A percentile compares a stretch with the other conserved stretches of the same genome.
Conservation (phyloP, 192 early-diverging fungal genomes). For the Spizellomyces sp. region DNA sequence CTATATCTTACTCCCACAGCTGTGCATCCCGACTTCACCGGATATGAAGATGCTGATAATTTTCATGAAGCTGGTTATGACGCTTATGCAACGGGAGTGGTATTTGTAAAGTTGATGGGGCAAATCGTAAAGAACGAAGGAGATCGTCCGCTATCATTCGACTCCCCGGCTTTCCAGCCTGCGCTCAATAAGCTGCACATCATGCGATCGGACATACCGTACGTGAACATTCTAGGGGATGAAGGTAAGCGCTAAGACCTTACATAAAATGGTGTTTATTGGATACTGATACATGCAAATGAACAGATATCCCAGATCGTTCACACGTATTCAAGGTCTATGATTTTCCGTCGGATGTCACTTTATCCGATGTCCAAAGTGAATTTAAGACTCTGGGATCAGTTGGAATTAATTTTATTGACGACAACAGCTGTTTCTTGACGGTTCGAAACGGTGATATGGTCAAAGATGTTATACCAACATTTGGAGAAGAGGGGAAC, state of each 20-base stretch:
- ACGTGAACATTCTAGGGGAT: conserved; percentile 58
- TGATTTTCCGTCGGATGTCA: conserved; percentile 54
- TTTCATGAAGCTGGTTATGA: conserved; percentile 95
- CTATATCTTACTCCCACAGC: conserved; percentile 10
- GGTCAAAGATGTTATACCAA: no score
- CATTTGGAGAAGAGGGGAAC: no score
- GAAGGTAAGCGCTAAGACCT: conserved; percentile 35
- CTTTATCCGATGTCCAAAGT: conserved; percentile 50
- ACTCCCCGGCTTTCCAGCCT: neutral
- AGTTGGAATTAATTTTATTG: conserved; percentile 53
- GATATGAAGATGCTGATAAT: conserved; percentile 30
- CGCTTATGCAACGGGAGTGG: conserved; percentile 84
- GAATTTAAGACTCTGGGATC: conserved; percentile 50
- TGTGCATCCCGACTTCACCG: conserved; percentile 39
- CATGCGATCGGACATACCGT: conserved; percentile 67
- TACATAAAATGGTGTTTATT: neutral
- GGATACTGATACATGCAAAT: neutral
- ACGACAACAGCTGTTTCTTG: conserved; percentile 53
- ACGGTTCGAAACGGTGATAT: conserved; percentile 26
- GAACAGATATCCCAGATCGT: conserved; percentile 42
- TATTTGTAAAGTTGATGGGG: conserved; percentile 66
- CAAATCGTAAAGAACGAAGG: neutral
- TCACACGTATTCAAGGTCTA: conserved; percentile 53
- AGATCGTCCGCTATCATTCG: conserved; percentile 7
- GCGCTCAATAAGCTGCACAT: conserved; percentile 63